phyloP scores from a whole-genome alignment of 208 protist species.

The Novymonas esmeraldas region DNA sequence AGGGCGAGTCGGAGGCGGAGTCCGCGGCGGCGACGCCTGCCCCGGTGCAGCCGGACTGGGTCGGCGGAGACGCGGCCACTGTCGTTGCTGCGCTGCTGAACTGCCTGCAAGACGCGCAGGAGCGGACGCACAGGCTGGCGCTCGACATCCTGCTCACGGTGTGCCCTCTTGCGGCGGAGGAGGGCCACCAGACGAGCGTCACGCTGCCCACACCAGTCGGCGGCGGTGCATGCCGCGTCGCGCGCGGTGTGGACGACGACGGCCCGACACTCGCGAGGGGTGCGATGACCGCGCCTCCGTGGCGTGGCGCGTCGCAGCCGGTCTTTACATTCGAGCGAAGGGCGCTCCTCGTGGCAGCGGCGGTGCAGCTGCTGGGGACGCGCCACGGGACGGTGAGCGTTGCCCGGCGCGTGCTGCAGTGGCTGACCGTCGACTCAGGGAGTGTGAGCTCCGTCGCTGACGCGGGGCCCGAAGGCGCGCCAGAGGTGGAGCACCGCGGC shows the following conservation, averaged over 20 bases:
- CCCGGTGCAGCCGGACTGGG: constrained; percentile 23
- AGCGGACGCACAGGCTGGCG: constrained; percentile 41
- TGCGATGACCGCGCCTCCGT: no score
- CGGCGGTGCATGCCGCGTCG: no score
- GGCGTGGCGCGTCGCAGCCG: background rate
- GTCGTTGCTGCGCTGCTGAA: constrained; percentile 37
- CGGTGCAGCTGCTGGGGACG: constrained; percentile 51
- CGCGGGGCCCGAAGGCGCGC: background rate
- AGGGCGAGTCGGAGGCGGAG: background rate
- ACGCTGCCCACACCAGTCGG: background rate
- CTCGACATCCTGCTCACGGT: constrained; percentile 46
- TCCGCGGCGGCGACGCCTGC: background rate
- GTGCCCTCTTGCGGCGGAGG: constrained; percentile 33
- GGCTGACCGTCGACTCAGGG: constrained; percentile 25
- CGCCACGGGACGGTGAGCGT: constrained; percentile 41
- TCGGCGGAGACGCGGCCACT: constrained; percentile 25
- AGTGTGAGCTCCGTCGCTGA: background rate
- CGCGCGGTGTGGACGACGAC: no score
- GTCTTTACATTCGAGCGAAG: constrained; percentile 37
- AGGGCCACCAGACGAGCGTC: background rate
- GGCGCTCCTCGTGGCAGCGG: constrained; percentile 48
- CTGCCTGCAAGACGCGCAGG: constrained; percentile 47
- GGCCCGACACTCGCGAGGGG: no score
- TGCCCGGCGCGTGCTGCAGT: constrained; percentile 20
- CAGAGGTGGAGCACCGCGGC: background rate